Evolutionary conservation across 148 eudicot species (phyloP).

Genomic region (Nyssa sinensis): DNA sequence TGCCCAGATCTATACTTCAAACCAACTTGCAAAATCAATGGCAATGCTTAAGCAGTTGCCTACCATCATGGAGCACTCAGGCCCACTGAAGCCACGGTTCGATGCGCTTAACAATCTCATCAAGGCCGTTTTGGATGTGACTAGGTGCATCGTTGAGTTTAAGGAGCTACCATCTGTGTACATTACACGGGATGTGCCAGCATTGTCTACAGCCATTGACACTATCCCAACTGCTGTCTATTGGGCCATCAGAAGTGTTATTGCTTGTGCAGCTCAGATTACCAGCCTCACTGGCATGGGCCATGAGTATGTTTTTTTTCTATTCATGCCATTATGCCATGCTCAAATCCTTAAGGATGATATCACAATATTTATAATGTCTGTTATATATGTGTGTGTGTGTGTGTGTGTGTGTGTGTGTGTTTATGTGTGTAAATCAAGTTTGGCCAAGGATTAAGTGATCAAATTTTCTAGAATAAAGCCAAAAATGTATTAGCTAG

Average conservation of each 20-base stretch:
- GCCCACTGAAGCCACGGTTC: slow-evolving; percentile 27
- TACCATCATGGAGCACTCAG: slow-evolving; percentile 23
- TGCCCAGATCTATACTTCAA: slow-evolving; percentile 36
- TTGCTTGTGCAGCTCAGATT: slow-evolving; percentile 38
- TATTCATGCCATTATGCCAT: not conserved
- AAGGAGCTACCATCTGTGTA: slow-evolving; percentile 28
- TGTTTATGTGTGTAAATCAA: too few relatives aligned
- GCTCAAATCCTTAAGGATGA: not conserved
- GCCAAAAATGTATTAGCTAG: too few relatives aligned
- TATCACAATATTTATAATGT: too few relatives aligned
- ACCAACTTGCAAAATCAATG: slow-evolving; percentile 48
- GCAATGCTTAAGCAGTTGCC: slow-evolving; percentile 42
- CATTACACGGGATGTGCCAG: slow-evolving; percentile 26
- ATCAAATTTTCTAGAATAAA: too few relatives aligned
- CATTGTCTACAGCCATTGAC: slow-evolving; percentile 23
- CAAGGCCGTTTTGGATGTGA: slow-evolving; percentile 34
- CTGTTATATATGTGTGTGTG: not conserved
- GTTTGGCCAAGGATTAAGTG: too few relatives aligned
- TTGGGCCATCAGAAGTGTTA: slow-evolving; percentile 38
- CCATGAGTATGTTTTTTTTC: slow-evolving; percentile 36
- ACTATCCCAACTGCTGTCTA: slow-evolving; percentile 51
- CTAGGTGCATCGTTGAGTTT: slow-evolving; percentile 31
- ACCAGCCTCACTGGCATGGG: slow-evolving; percentile 32
- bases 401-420: too few relatives aligned
- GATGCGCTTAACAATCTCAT: slow-evolving; percentile 43